phyloP scores from a whole-genome alignment of 2,329 filamentous ascomycete genomes.

The Penicillium sp. region DNA sequence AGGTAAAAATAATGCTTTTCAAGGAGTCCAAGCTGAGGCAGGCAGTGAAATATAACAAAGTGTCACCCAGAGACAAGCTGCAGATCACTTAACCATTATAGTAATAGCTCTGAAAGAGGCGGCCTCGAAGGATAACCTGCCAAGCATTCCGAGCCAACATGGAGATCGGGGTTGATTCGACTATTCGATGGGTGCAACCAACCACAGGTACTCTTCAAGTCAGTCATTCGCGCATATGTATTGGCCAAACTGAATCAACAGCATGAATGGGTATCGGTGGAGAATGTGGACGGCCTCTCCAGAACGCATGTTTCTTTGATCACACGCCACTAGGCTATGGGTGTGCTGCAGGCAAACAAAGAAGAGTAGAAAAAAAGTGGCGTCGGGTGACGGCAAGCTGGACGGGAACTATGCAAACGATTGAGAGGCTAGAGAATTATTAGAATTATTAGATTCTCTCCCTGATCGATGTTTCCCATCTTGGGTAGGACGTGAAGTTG shows the following conservation, averaged over 20 bases:
- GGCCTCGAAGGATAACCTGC: neutral
- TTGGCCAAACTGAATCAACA: neutral
- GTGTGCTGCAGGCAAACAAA: slow-evolving; percentile 3
- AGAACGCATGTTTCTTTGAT: slow-evolving; percentile 3
- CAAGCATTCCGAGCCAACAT: neutral
- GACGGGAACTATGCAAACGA: neutral
- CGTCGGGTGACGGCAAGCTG: neutral
- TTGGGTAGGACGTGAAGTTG: neutral
- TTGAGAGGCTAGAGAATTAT: neutral
- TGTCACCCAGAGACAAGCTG: neutral
- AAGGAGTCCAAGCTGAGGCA: neutral
- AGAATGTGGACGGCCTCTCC: neutral
- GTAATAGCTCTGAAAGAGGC: neutral
- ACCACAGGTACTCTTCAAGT: neutral
- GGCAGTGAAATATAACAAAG: neutral
- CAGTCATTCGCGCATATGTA: neutral
- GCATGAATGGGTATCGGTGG: neutral
- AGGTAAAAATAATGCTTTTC: neutral
- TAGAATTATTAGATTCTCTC: neutral
- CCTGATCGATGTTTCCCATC: neutral
- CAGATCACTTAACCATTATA: neutral
- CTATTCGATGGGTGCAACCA: neutral
- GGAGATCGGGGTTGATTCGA: neutral
- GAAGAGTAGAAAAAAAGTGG: neutral
- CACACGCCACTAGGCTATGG: neutral